These are phyloP conservation scores for Chytriomyces hyalinus DNA, from an alignment of 192 early-diverging fungal species.

Conservation along the genomic window DNA sequence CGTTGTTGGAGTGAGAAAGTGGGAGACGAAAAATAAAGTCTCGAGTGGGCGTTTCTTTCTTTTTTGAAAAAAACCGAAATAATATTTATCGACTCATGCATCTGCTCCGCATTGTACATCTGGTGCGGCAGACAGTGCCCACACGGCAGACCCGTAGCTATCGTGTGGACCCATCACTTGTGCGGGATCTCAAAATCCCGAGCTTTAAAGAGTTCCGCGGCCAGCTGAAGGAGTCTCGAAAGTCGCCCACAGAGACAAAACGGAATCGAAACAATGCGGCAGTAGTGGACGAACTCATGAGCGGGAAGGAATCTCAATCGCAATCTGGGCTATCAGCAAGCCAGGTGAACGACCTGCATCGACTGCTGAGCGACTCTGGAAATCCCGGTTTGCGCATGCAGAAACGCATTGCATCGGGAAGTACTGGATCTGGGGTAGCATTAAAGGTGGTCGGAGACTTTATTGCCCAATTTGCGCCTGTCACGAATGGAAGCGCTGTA, in stretches of 20 bases:
- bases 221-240: neutral
- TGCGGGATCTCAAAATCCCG: constrained; percentile 14
- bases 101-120: no score
- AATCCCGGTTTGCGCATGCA: neutral
- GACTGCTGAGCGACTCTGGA: neutral
- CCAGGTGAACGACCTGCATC: constrained; percentile 7
- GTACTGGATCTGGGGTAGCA: neutral
- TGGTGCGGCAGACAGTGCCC: neutral
- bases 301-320: neutral
- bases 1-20: neutral
- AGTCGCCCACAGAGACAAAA: neutral
- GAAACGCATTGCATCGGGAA: neutral
- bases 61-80: no score
- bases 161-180: neutral
- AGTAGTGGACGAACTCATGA: neutral
- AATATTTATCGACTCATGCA: no score
- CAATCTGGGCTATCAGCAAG: constrained; percentile 13
- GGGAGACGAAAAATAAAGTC: neutral
- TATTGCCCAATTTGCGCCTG: constrained; percentile 13
- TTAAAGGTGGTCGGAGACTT: constrained; percentile 14
- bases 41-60: no score
- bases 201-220: constrained; percentile 12
- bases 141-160: neutral
- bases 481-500: no score
- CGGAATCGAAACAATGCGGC: constrained; percentile 1